Conservation (phyloP, 2,329 filamentous ascomycete genomes). For the Apiospora saccharicola region DNA sequence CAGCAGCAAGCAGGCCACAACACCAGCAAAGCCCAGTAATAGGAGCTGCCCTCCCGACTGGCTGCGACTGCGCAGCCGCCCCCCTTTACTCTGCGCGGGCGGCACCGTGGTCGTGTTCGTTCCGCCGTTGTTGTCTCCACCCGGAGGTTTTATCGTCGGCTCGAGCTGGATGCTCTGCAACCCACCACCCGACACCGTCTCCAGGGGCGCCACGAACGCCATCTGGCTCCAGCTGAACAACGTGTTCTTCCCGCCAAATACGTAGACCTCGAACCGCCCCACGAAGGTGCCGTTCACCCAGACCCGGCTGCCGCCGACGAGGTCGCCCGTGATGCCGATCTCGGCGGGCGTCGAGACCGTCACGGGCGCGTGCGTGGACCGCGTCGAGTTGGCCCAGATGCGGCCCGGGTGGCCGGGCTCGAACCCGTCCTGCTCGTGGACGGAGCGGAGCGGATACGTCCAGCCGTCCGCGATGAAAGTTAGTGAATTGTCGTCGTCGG, state of each 20-base stretch:
- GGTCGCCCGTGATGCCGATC: conserved; percentile 53
- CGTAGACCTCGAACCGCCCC: conserved; percentile 61
- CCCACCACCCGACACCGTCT: conserved; percentile 35
- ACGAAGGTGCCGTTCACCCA: conserved; percentile 55
- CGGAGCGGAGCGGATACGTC: conserved; percentile 56
- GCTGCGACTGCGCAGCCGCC: background rate
- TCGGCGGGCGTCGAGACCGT: conserved; percentile 42
- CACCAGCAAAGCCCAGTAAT: background rate
- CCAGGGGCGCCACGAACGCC: conserved; percentile 60
- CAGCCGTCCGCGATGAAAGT: conserved; percentile 53
- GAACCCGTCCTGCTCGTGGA: conserved; percentile 51
- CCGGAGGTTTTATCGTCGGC: background rate
- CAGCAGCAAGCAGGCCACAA: background rate
- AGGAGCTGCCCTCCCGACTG: background rate
- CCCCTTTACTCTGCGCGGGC: background rate
- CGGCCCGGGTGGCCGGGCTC: conserved; percentile 56
- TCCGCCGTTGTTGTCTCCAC: background rate
- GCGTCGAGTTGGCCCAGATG: conserved; percentile 58
- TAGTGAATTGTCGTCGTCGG: conserved; percentile 46
- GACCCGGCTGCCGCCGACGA: conserved; percentile 54
- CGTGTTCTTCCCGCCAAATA: conserved; percentile 60
- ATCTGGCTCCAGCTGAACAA: conserved; percentile 63
- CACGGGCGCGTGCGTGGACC: conserved; percentile 53
- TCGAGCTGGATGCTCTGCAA: conserved; percentile 23
- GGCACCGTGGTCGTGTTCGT: background rate